Base-by-base conservation (phyloP, 768 basidiomycete species). In the Rhodosporidiobolus sp. region DNA sequence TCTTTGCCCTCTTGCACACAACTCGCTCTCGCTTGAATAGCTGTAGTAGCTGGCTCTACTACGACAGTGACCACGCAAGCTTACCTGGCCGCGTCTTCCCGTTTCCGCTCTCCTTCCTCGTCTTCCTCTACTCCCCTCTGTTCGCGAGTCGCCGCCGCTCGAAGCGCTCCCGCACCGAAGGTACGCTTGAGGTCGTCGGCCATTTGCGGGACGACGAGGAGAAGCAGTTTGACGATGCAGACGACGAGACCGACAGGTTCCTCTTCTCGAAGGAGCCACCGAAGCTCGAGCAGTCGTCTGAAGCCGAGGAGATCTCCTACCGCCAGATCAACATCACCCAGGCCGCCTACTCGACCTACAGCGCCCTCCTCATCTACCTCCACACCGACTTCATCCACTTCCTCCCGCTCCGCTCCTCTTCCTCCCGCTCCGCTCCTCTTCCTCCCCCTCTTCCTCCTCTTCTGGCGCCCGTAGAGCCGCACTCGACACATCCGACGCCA, bases 351-450 rank as follows among this genome's bases (percentile, higher is more conserved):
- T 55, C 63, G 20, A 65, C 63, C 28, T 65, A 55, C 45, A 53
- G 24, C 34, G 63, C 63, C 53, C 19, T 65, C 63, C 52, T 65
- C 28, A n/a, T 56, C 43, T 65, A 46, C 53, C 54, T 65, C 54
- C 38, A 30, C 12, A 56, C 63, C 28, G 43, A 38, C 43, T 43
- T 43, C 54, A 60, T 60, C 45, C 9, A 16, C 45, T 60, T 60
- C 28, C 16, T 28, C 6, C 26, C 26, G 7, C 38, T 43, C 38
- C 38, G 38, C 7, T 43, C 38, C 38, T 43, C 38, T n/a, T n/a
- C n/a, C n/a, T n/a, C n/a, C n/a, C n/a, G 4, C 58, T 60, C 11
- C 3, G 8, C 26, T 60, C 58, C 4, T 45, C 62, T 12, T 24
- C 53, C 35, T 24, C 26, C 10, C n/a, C n/a, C n/a, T n/a, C n/a